Percentiles rank a stretch among this genome's conserved stretches.
Conservation (phyloP, 1,139 yeast species). For the Oligophagozyma castellii region DNA sequence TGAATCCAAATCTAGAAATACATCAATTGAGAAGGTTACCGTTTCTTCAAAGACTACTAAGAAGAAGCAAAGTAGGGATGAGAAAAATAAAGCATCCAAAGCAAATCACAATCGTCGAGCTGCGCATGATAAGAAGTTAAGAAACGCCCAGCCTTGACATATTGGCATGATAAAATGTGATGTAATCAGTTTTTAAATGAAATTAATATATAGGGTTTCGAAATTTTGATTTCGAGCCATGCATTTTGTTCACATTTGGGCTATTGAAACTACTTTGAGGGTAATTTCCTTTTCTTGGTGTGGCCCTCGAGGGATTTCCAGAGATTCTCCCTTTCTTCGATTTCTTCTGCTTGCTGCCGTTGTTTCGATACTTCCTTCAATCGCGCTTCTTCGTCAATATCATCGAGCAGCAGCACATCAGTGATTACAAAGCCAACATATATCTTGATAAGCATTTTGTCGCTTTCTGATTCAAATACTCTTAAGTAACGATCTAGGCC, state of each 20-base stretch:
- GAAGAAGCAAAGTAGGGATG: constrained; percentile 30
- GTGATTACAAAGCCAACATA: constrained; percentile 66
- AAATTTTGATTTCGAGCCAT: too few species aligned
- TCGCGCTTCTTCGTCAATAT: constrained; percentile 14
- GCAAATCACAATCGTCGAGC: constrained; percentile 55
- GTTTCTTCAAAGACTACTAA: constrained; percentile 3
- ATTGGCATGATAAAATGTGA: too few species aligned
- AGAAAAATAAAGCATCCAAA: constrained; percentile 39
- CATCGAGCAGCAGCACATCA: constrained; percentile 34
- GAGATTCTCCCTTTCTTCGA: constrained; percentile 6
- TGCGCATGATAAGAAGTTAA: constrained; percentile 45
- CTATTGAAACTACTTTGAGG: constrained; percentile 1
- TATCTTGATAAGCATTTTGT: constrained; percentile 56
- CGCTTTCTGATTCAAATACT: constrained; percentile 46
- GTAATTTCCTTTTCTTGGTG: constrained; percentile 1
- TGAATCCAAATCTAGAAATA: constrained; percentile 7
- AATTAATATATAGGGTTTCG: constrained; percentile 1
- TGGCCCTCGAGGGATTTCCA: constrained; percentile 7
- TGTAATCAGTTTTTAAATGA: neutral
- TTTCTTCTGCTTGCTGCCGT: constrained; percentile 8
- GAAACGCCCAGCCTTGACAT: constrained; percentile 16
- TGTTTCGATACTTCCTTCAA: constrained; percentile 5
- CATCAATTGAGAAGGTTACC: constrained; percentile 6
- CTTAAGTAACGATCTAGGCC: constrained; percentile 81
- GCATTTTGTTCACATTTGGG: too few species aligned